Conservation (phyloP, 2,329 filamentous ascomycete genomes). For the Aspergillus luchuensis region DNA sequence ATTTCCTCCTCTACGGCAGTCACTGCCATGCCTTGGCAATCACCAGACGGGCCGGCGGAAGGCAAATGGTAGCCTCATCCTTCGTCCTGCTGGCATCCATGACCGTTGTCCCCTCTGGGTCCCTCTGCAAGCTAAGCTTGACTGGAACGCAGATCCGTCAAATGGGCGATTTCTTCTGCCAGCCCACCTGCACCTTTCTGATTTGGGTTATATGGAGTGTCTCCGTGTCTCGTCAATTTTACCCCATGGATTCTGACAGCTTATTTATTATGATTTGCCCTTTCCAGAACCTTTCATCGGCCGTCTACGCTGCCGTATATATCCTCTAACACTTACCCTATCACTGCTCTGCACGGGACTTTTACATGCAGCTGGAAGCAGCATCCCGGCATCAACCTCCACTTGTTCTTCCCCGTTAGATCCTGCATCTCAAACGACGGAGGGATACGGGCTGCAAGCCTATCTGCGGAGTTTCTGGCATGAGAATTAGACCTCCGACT, state of each 20-base stretch:
- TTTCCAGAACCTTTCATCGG: slow-evolving; percentile 25
- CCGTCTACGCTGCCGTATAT: slow-evolving; percentile 14
- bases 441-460: slow-evolving; percentile 1
- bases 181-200: slow-evolving; percentile 25
- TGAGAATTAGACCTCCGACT: background rate
- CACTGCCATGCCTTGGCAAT: slow-evolving; percentile 24
- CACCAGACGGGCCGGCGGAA: slow-evolving; percentile 22
- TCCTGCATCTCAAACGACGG: slow-evolving; percentile 8
- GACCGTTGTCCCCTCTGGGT: slow-evolving; percentile 20
- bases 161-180: slow-evolving; percentile 24
- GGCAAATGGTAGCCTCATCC: slow-evolving; percentile 19
- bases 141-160: slow-evolving; percentile 27
- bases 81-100: slow-evolving; percentile 18
- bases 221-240: slow-evolving; percentile 16
- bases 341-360: slow-evolving; percentile 16
- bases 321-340: slow-evolving; percentile 11
- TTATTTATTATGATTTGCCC: slow-evolving; percentile 13
- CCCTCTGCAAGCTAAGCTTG: slow-evolving; percentile 29
- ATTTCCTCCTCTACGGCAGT: slow-evolving; percentile 16
- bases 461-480: background rate
- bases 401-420: slow-evolving; percentile 6
- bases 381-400: slow-evolving; percentile 13
- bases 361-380: slow-evolving; percentile 15
- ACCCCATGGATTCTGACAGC: slow-evolving; percentile 11
- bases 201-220: slow-evolving; percentile 19